Evolutionary conservation across 805 yeast genomes (phyloP), one percentile per base, ranked within the genome.

Genomic region (Lipomyces yamadae): DNA sequence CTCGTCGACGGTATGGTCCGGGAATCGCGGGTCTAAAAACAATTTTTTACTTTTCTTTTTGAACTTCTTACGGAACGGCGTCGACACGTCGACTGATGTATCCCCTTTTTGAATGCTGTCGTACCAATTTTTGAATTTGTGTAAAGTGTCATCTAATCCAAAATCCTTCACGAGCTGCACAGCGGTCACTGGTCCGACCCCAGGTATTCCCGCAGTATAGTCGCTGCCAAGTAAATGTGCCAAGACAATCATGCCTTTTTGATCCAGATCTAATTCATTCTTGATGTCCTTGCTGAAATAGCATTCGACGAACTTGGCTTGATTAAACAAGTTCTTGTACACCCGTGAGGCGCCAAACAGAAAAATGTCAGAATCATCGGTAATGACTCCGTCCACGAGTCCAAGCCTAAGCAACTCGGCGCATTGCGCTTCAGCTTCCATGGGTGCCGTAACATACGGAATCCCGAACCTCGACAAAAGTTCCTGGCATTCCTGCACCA

Each of bases 351-450:
- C 97, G 0, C 98, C 98, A 81, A 95, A 95, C 48, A 95, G 77
- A 72, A 95, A 95, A 60, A 96, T 92, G 83, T 95, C 99, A 71
- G 97, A 91, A 80, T 95, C 99, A 78, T 95, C 99, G 0, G 99
- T 95, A 32, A 95, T 88, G 4, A 95, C 89, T 0, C 99, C 99
- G 77, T 95, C 98, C 3, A 94, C 97, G 24, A 95, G 80, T 0
- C 84, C 85, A 30, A 92, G 76, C n/a, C 77, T 74, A 52, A 86
- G 77, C 5, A 95, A 78, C 70, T 89, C 91, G 0, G 97, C 97
- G 79, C 99, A 95, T 74, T 95, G 99, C 0, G 99, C 98, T 79
- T 95, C 99, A 1, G 99, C 99, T 78, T 95, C 99, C 93, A 92
- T 92, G 0, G 99, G 99, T 0, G 99, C 98, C 0, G 97, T 91